Percentiles rank a stretch among this genome's conserved stretches.
These are phyloP conservation scores for Stagonosporopsis rhizophila DNA, from an alignment of 2,329 filamentous ascomycete species.

Conservation along the genomic window DNA sequence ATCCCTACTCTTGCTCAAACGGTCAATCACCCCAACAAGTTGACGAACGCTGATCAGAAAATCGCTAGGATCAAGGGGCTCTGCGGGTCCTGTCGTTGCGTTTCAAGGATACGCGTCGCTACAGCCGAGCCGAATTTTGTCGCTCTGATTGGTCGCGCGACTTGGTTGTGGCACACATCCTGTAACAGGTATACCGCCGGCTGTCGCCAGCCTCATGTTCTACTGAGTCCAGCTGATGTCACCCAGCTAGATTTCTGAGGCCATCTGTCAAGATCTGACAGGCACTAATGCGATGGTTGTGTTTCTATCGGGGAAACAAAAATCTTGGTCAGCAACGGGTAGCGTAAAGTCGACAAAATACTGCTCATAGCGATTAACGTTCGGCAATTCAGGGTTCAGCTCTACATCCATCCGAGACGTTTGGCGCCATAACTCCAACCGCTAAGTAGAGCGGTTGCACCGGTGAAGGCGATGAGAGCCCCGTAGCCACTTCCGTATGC, in stretches of 20 bases:
- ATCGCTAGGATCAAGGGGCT: slow-evolving; percentile 10
- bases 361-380: background rate
- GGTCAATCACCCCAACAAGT: slow-evolving; percentile 1
- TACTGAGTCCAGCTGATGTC: background rate
- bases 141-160: slow-evolving; percentile 6
- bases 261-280: slow-evolving; percentile 1
- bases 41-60: slow-evolving; percentile 5
- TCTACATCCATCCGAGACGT: slow-evolving; percentile 42
- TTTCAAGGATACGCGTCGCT: slow-evolving; percentile 17
- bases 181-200: slow-evolving; percentile 9
- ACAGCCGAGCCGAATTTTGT: slow-evolving; percentile 1
- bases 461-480: slow-evolving; percentile 52
- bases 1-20: slow-evolving; percentile 11
- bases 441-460: slow-evolving; percentile 47
- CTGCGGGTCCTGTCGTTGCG: slow-evolving; percentile 3
- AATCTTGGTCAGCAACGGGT: background rate
- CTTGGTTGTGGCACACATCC: background rate
- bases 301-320: background rate
- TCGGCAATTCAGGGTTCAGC: background rate
- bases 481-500: slow-evolving; percentile 56
- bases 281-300: background rate
- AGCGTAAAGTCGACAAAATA: background rate
- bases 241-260: background rate
- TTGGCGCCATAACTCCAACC: slow-evolving; percentile 42
- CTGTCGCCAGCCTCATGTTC: slow-evolving; percentile 1